phyloP scores from a whole-genome alignment of 768 basidiomycete species.

The Leccinum truebloodii region DNA sequence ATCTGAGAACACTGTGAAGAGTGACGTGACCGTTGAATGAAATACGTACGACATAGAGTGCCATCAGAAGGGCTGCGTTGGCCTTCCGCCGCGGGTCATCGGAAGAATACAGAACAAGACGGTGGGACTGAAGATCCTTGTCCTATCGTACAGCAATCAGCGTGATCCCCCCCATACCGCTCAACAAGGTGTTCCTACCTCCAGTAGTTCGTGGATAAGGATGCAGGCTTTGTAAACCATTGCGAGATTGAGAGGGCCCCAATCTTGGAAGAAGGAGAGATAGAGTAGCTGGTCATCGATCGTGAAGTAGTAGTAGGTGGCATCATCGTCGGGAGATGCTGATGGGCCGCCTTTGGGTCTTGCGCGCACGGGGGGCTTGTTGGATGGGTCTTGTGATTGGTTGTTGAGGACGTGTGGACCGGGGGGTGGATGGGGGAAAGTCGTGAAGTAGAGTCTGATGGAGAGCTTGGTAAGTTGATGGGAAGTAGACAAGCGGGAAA shows the following conservation, averaged over 20 bases:
- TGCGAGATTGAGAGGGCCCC: constrained; percentile 90
- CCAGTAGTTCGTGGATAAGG: constrained; percentile 84
- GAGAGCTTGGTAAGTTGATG: constrained; percentile 5
- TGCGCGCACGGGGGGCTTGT: constrained; percentile 63
- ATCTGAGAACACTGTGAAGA: constrained; percentile 53
- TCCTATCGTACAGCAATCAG: constrained; percentile 52
- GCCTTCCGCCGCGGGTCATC: constrained; percentile 85
- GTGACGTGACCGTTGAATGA: constrained; percentile 7
- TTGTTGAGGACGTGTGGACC: constrained; percentile 64
- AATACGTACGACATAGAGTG: constrained; percentile 81
- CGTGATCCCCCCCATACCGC: constrained; percentile 22
- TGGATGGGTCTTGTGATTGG: constrained; percentile 48
- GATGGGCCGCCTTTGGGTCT: constrained; percentile 60
- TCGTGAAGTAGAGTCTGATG: constrained; percentile 81
- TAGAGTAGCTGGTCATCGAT: constrained; percentile 92
- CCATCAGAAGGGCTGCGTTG: constrained; percentile 92
- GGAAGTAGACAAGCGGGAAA: constrained; percentile 10
- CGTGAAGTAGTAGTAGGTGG: constrained; percentile 86
- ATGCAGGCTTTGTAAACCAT: constrained; percentile 94
- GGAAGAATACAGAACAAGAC: constrained; percentile 86
- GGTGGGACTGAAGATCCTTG: constrained; percentile 66
- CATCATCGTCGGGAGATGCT: constrained; percentile 69
- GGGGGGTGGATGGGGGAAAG: constrained; percentile 79
- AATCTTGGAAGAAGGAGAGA: constrained; percentile 93
- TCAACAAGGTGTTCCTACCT: constrained; percentile 47